Conservation (phyloP, 2,329 filamentous ascomycete genomes). For the Phyllosticta ampelicida region DNA sequence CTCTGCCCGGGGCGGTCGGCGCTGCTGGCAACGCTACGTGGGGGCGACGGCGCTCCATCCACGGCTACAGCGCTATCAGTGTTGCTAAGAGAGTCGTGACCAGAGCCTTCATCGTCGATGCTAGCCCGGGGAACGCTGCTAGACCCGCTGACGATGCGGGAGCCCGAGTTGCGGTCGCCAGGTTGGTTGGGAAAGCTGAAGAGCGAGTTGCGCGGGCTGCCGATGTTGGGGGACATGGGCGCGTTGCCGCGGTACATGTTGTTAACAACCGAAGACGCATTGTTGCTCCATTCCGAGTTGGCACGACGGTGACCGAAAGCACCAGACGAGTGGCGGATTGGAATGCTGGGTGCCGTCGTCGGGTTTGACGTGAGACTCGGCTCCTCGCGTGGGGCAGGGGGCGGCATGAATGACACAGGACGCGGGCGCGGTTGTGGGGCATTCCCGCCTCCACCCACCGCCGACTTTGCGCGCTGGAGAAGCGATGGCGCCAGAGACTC, state of each 20-base stretch:
- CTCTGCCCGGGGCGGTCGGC: slow-evolving; percentile 21
- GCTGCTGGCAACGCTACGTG: slow-evolving; percentile 43
- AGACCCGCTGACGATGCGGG: slow-evolving; percentile 41
- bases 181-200: slow-evolving; percentile 40
- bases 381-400: slow-evolving; percentile 14
- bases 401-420: slow-evolving; percentile 31
- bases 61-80: slow-evolving; percentile 22
- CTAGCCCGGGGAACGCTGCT: slow-evolving; percentile 32
- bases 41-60: slow-evolving; percentile 33
- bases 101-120: slow-evolving; percentile 17
- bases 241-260: slow-evolving; percentile 64
- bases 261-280: slow-evolving; percentile 65
- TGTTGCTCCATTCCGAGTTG: slow-evolving; percentile 35
- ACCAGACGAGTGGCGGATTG: slow-evolving; percentile 45
- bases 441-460: slow-evolving; percentile 34
- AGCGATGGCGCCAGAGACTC: slow-evolving; percentile 40
- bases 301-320: slow-evolving; percentile 30
- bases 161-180: slow-evolving; percentile 33
- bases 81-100: slow-evolving; percentile 18
- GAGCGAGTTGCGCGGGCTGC: slow-evolving; percentile 28
- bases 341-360: slow-evolving; percentile 65
- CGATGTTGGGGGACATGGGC: slow-evolving; percentile 35
- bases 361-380: slow-evolving; percentile 44
- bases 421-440: slow-evolving; percentile 27
- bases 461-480: slow-evolving; percentile 50